These are phyloP conservation scores for Fusarium decemcellulare DNA, from an alignment of 2,329 filamentous ascomycete species.

Conservation along the genomic window DNA sequence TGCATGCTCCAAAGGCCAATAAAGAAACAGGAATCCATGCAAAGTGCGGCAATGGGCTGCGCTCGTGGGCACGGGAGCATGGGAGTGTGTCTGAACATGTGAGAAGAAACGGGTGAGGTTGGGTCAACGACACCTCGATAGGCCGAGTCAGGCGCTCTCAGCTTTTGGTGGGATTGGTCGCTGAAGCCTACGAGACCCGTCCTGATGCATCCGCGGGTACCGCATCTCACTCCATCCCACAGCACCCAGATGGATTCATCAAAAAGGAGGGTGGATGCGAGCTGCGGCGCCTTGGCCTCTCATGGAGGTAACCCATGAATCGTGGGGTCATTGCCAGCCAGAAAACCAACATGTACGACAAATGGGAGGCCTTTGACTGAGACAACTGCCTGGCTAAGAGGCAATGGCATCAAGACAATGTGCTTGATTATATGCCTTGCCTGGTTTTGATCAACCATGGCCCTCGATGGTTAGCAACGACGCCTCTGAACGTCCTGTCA, in stretches of 20 bases:
- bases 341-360: constrained; percentile 27
- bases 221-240: constrained; percentile 37
- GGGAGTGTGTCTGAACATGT: constrained; percentile 24
- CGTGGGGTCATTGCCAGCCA: constrained; percentile 25
- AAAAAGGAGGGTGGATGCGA: constrained; percentile 26
- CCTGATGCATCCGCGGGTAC: constrained; percentile 39
- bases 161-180: constrained; percentile 43
- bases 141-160: constrained; percentile 45
- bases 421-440: constrained; percentile 26
- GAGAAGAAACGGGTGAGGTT: constrained; percentile 34
- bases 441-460: neutral
- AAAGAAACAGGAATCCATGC: constrained; percentile 31
- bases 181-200: constrained; percentile 36
- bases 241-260: constrained; percentile 20
- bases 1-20: constrained; percentile 40
- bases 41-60: constrained; percentile 38
- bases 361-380: constrained; percentile 41
- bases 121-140: constrained; percentile 37
- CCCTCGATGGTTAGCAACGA: constrained; percentile 13
- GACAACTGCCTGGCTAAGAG: constrained; percentile 38
- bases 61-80: constrained; percentile 42
- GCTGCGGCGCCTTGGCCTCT: constrained; percentile 3
- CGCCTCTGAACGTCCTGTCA: constrained; percentile 18
- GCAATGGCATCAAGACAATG: constrained; percentile 29
- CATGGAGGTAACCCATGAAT: neutral